Conservation (phyloP, 805 yeast species). For the Vanderwaltozyma yarrowii region DNA sequence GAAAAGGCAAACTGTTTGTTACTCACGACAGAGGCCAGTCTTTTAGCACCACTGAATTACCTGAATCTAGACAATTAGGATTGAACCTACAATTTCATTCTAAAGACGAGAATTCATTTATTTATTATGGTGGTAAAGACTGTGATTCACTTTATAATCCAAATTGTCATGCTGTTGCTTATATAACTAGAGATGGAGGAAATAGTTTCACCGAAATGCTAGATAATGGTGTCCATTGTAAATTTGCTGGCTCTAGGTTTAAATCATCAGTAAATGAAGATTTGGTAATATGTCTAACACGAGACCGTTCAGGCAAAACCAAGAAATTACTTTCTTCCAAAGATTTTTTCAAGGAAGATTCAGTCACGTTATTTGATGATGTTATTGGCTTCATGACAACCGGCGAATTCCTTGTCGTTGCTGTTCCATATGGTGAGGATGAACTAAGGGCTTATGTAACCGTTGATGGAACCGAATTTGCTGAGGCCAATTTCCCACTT, state of each 20-base stretch:
- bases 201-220: constrained; percentile 43
- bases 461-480: constrained; percentile 65
- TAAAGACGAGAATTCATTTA: constrained; percentile 42
- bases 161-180: constrained; percentile 50
- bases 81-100: constrained; percentile 54
- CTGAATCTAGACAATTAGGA: constrained; percentile 36
- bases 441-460: constrained; percentile 63
- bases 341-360: constrained; percentile 39
- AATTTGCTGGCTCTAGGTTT: constrained; percentile 50
- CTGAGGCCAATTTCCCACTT: constrained; percentile 69
- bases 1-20: constrained; percentile 38
- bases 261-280: constrained; percentile 36
- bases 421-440: constrained; percentile 41
- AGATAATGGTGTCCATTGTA: constrained; percentile 50
- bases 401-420: constrained; percentile 66
- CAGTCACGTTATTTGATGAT: constrained; percentile 38
- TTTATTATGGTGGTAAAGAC: constrained; percentile 56
- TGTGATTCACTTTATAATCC: constrained; percentile 40
- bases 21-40: constrained; percentile 61
- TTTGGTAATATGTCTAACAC: constrained; percentile 55
- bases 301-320: constrained; percentile 26
- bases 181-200: constrained; percentile 61
- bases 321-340: constrained; percentile 37
- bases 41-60: constrained; percentile 40
- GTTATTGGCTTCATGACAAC: constrained; percentile 67